These are phyloP conservation scores for Lipomyces lipofer DNA, from an alignment of 805 yeast genomes.

Conservation along the genomic window DNA sequence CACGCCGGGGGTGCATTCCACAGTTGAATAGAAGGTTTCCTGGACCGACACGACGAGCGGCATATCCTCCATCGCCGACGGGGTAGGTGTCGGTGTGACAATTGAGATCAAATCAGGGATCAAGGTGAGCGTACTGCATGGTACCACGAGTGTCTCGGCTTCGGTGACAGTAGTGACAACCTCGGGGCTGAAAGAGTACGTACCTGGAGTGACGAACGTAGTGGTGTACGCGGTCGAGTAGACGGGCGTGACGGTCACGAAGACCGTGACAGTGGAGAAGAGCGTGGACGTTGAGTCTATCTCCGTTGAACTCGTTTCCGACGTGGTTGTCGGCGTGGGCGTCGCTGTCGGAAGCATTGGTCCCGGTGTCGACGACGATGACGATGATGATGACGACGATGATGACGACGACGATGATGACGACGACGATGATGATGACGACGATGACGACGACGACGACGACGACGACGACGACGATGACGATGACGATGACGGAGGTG, in stretches of 20 bases:
- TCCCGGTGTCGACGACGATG: background rate
- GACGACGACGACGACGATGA: slow-evolving; percentile 4
- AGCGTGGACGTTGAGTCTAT: slow-evolving; percentile 10
- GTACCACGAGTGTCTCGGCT: slow-evolving; percentile 17
- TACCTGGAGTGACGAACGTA: slow-evolving; percentile 16
- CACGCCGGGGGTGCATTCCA: slow-evolving; percentile 20
- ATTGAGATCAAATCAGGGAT: slow-evolving; percentile 1
- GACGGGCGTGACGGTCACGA: slow-evolving; percentile 23
- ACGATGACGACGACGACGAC: background rate
- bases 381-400: slow-evolving; percentile 6
- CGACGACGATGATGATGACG: slow-evolving; percentile 12
- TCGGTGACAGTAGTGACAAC: slow-evolving; percentile 18
- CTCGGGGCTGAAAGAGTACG: slow-evolving; percentile 9
- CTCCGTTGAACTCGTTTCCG: background rate
- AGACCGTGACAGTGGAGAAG: slow-evolving; percentile 19
- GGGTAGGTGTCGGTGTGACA: slow-evolving; percentile 25
- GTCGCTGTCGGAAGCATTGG: background rate
- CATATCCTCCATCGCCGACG: background rate
- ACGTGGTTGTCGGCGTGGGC: background rate
- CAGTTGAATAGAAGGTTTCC: slow-evolving; percentile 15
- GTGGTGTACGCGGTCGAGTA: slow-evolving; percentile 19
- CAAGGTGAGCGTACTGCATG: slow-evolving; percentile 19
- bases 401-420: slow-evolving; percentile 5
- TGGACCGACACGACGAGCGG: slow-evolving; percentile 4
- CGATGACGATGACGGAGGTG: slow-evolving; percentile 7